These are phyloP conservation scores for Eragrostis curvula DNA, from an alignment of 176 grass and related monocot genomes.

Conservation along the genomic window DNA sequence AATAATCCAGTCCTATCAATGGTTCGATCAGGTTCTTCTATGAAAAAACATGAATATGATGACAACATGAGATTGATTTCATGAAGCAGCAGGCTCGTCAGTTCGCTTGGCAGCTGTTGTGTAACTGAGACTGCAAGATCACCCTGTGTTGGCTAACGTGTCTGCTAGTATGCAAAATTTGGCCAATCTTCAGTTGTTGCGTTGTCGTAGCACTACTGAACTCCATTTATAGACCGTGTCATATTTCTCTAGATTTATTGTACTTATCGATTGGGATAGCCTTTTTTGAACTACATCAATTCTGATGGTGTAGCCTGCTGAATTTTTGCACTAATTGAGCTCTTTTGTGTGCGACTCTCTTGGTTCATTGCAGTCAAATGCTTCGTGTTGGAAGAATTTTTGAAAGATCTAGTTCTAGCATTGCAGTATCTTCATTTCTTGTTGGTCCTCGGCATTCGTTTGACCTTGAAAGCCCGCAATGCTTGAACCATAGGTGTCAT, in stretches of 20 bases:
- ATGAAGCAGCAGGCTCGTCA: neutral
- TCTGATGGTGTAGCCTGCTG: neutral
- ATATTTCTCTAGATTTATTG: neutral
- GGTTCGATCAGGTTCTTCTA: neutral
- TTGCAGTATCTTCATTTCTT: slow-evolving; percentile 12
- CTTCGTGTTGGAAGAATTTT: slow-evolving; percentile 44
- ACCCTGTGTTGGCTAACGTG: neutral
- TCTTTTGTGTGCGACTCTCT: neutral
- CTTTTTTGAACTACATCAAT: neutral
- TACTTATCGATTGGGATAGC: neutral
- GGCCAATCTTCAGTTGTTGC: neutral
- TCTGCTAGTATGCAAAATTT: neutral
- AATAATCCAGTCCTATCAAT: neutral
- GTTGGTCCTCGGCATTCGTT: neutral
- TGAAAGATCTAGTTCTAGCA: neutral
- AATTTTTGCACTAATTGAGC: neutral
- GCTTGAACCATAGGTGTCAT: slow-evolving; percentile 18
- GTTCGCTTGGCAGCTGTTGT: neutral
- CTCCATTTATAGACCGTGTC: neutral
- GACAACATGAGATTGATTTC: neutral
- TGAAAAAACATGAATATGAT: neutral
- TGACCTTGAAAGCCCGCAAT: neutral
- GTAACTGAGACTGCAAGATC: neutral
- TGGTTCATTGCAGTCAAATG: slow-evolving; percentile 43
- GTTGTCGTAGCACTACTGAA: neutral